Evolutionary conservation across 2,329 filamentous ascomycete genomes (phyloP), one percentile per base, ranked within the genome.

Genomic region (Helminthosporium solani): DNA sequence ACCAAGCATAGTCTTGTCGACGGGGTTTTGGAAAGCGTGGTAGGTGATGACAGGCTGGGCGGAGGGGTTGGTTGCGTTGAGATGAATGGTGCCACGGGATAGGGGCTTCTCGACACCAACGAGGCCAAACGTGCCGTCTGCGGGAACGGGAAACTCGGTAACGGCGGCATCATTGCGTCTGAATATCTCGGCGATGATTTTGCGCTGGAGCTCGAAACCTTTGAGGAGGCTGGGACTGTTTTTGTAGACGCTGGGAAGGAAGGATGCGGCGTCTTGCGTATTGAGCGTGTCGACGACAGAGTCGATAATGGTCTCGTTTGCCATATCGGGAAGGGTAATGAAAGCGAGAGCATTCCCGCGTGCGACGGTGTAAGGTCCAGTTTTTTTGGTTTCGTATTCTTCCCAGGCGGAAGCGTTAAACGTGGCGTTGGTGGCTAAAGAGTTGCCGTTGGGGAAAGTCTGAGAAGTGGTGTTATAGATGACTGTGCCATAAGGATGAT

Each of bases 101-200:
- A 72, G 57, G 2, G 71, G 71, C 42, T 70, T 68, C 43, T 72
- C 57, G 11, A 72, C 50, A 6, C 58, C 53, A 21, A 63, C 59
- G 23, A 64, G 56, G 16, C 53, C 44, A 36, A 42, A 54, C 11
- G 38, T 56, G 20, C 56, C 67, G 23, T 61, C 55, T 19, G 61
- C 58, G 14, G 77, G 78, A 5, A 67, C 50, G 7, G 55, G 55
- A 15, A 54, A 52, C 19, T 66, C 64, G 15, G 60, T 57, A 14
- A 66, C 50, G 4, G 50, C 61, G 11, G 63, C 58, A 25, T 61
- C 49, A 18, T 58, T 33, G 25, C 41, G 57, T 14, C 47, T 35
- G 46, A 56, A 64, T 14, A 61, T 50, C 12, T 38, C 40, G n/a
- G 56, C 52, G 19, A 66, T 60, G n/a, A 63, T 37, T 36, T 61